A percentile compares a stretch with the other conserved stretches of the same genome.
Conservation (phyloP, 345 rosid species). For the Sapria himalayana region DNA sequence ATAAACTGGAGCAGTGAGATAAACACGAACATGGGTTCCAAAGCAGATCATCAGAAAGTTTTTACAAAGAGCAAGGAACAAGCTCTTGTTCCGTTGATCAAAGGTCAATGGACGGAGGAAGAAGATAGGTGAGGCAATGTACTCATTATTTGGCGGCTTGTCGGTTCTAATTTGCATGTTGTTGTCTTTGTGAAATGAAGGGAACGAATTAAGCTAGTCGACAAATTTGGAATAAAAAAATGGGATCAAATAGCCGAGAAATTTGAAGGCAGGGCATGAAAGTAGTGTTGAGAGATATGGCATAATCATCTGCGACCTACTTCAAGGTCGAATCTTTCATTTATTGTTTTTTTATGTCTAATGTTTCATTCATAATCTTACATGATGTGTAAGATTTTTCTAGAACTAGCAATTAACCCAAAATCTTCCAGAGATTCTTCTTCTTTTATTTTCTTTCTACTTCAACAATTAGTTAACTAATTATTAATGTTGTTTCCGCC, state of each 20-base stretch:
- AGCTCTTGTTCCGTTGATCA: slow-evolving; percentile 30
- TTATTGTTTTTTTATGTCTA: background rate
- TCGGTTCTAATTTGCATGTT: no score
- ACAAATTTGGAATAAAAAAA: slow-evolving; percentile 61
- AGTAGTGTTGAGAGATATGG: slow-evolving; percentile 97
- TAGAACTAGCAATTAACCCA: no score
- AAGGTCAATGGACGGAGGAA: slow-evolving; percentile 93
- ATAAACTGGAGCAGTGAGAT: slow-evolving; percentile 10
- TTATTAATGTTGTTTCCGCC: no score
- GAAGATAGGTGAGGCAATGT: slow-evolving; percentile 48
- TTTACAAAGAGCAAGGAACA: slow-evolving; percentile 18
- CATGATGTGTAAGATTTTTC: no score
- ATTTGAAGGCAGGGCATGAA: slow-evolving; percentile 71
- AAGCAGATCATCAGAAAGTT: slow-evolving; percentile 8
- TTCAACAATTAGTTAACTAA: no score
- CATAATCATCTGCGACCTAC: slow-evolving; percentile 90
- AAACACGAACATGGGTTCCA: slow-evolving; percentile 12
- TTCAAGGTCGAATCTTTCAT: slow-evolving; percentile 33
- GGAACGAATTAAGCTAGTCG: slow-evolving; percentile 54
- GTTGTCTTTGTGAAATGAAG: no score
- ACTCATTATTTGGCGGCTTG: no score
- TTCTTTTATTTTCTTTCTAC: no score
- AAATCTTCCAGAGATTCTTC: no score
- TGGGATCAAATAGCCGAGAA: slow-evolving; percentile 79
- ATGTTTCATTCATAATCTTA: background rate